phyloP scores from a whole-genome alignment of 2,329 filamentous ascomycete species.

The Fusarium sp. region DNA sequence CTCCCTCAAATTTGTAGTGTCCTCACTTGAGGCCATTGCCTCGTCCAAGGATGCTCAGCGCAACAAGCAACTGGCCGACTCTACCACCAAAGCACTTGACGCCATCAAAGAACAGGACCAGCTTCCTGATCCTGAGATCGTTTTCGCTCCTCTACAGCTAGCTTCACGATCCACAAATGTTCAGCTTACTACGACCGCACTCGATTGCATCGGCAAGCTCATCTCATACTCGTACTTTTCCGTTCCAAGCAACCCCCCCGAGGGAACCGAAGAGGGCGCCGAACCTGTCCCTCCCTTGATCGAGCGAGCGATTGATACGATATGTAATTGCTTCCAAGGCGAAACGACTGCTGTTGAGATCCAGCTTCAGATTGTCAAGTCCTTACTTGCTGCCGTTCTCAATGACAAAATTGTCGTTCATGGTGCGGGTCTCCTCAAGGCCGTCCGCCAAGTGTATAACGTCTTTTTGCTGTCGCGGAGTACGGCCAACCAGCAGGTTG shows the following conservation, averaged over 20 bases:
- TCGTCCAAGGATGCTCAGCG: slow-evolving; percentile 90
- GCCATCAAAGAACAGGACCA: slow-evolving; percentile 88
- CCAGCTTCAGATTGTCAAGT: slow-evolving; percentile 98
- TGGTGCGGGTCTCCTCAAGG: slow-evolving; percentile 93
- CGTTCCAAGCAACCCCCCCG: slow-evolving; percentile 61
- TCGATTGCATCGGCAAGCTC: slow-evolving; percentile 98
- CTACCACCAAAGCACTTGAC: slow-evolving; percentile 81
- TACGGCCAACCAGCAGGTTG: slow-evolving; percentile 94
- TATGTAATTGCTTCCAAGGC: slow-evolving; percentile 98
- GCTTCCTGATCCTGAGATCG: slow-evolving; percentile 86
- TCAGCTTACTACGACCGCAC: slow-evolving; percentile 84
- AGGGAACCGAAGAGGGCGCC: slow-evolving; percentile 53
- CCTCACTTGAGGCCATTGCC: slow-evolving; percentile 90
- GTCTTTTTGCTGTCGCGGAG: slow-evolving; percentile 96
- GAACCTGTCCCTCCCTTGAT: slow-evolving; percentile 75
- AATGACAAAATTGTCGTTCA: slow-evolving; percentile 99
- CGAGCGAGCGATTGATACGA: slow-evolving; percentile 97
- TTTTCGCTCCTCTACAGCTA: slow-evolving; percentile 90
- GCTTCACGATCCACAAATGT: slow-evolving; percentile 89
- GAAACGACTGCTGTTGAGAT: slow-evolving; percentile 92
- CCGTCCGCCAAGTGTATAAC: slow-evolving; percentile 97
- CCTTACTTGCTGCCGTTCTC: slow-evolving; percentile 89
- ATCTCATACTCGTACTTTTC: slow-evolving; percentile 99
- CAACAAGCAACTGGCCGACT: slow-evolving; percentile 84
- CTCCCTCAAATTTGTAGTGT: slow-evolving; percentile 95